Evolutionary conservation across 148 eudicot genomes (phyloP), one percentile per base, ranked within the genome.

Genomic region (Dysphania ambrosioides): DNA sequence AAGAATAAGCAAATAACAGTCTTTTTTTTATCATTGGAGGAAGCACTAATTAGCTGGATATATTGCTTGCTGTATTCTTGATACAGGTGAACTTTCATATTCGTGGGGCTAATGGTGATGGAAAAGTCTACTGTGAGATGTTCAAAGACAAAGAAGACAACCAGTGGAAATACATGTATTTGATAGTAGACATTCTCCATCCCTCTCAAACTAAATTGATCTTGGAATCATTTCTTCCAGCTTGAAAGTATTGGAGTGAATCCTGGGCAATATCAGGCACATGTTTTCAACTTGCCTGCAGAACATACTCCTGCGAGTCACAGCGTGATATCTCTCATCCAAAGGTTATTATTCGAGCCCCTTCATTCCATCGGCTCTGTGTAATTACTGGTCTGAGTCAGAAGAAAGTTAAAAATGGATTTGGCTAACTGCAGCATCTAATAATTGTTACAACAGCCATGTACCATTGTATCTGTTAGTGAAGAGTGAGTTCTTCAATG

Each of bases 101-200:
- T 47, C 88, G 97, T 13, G 97, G 97, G 41, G 90, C 96, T 35
- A 89, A 85, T 74, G 97, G 97, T 65, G 82, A 82, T 36, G 97
- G 96, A 35, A 86, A 77, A 75, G 96, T 89, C 60, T 89, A 73
- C 42, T 65, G 90, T 57, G 92, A 90, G 89, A 93, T 93, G 96
- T 93, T 93, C 83, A 90, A 84, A 76, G 93, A 90, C 85, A 86
- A 84, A 21, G 82, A 76, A 44, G 91, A 88, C 72, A 88, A 83
- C 60, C 83, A 91, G 58, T 88, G 96, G 96, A 88, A 88, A 74
- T 91, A 83, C 82, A 87, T 82, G 64, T 88, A 80, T 80, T 69
- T 91, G 83, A 75, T 83, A 29, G 93, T 91, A 36, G 96, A 91
- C 64, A 82, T 91, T 66, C 78, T 60, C 8, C 82, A 89, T 36